Evolutionary conservation across 371 early-diverging fungal species (phyloP).

Genomic region (Mortierella polycephala): DNA sequence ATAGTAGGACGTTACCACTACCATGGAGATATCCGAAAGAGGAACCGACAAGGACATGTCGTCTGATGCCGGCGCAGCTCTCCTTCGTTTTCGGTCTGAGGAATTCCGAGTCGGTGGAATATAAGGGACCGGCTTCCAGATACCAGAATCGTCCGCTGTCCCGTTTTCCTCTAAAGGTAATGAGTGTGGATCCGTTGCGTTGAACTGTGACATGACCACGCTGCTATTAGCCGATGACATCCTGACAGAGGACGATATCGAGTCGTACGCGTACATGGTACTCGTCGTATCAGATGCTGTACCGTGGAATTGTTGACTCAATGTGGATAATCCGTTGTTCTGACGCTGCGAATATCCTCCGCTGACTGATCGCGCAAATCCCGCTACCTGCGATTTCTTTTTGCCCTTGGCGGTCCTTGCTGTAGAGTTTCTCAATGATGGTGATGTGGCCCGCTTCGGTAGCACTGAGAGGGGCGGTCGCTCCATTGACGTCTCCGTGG

Average conservation of each 20-base stretch:
- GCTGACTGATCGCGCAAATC: constrained; percentile 12
- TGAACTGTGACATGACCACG: constrained; percentile 5
- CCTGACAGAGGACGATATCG: constrained; percentile 1
- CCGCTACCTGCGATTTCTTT: constrained; percentile 1
- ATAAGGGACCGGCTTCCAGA: constrained; percentile 18
- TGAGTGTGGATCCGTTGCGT: not conserved
- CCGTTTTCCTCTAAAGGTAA: not conserved
- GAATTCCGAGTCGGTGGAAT: not conserved
- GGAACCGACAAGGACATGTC: not conserved
- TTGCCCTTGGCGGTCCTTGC: not conserved
- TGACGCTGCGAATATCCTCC: not conserved
- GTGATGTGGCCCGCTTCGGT: constrained; percentile 9
- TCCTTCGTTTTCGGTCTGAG: constrained; percentile 9
- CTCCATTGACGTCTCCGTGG: constrained; percentile 4
- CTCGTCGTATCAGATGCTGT: constrained; percentile 28
- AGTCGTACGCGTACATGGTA: constrained; percentile 17
- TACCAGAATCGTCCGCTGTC: not conserved
- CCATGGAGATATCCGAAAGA: constrained; percentile 5
- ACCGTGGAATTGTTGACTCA: constrained; percentile 28
- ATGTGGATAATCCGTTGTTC: not conserved
- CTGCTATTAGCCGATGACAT: constrained; percentile 9
- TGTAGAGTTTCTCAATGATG: not conserved
- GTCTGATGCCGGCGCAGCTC: constrained; percentile 3
- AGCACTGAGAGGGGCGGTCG: constrained; percentile 10
- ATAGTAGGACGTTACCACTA: constrained; percentile 1